Evolutionary conservation across 2,329 filamentous ascomycete genomes (phyloP).

Genomic region (Aspergillus fumigatus): DNA sequence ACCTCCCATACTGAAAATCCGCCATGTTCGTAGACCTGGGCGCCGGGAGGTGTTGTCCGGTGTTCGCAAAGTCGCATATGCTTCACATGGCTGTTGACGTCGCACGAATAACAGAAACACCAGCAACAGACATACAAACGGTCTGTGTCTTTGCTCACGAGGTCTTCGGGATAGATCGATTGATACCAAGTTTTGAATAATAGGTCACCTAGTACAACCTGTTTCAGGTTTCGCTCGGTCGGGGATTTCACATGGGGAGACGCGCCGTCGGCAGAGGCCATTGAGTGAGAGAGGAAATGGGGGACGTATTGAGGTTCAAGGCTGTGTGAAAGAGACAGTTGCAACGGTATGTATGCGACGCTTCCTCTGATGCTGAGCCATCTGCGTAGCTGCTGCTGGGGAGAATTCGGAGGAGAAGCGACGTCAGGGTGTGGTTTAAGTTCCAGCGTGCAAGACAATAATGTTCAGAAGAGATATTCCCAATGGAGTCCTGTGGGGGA

Average conservation of each 20-base stretch:
- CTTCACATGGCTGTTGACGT: slow-evolving; percentile 32
- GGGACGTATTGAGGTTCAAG: background rate
- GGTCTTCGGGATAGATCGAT: slow-evolving; percentile 76
- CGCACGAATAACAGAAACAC: slow-evolving; percentile 84
- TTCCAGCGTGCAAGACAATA: background rate
- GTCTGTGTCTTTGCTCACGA: slow-evolving; percentile 49
- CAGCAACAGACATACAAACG: slow-evolving; percentile 80
- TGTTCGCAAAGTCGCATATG: slow-evolving; percentile 51
- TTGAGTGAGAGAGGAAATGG: slow-evolving; percentile 15
- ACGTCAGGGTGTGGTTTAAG: background rate
- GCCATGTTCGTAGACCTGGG: slow-evolving; percentile 70
- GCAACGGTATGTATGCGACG: background rate
- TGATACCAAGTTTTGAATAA: slow-evolving; percentile 90
- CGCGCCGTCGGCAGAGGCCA: slow-evolving; percentile 23
- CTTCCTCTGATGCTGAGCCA: background rate
- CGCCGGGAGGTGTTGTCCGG: slow-evolving; percentile 58
- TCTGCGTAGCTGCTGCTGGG: background rate
- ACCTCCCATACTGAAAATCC: slow-evolving; percentile 88
- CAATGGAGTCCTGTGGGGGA: background rate
- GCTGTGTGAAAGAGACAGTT: background rate
- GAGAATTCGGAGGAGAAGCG: background rate
- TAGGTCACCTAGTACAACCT: slow-evolving; percentile 78
- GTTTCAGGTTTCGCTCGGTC: slow-evolving; percentile 72
- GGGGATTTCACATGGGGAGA: slow-evolving; percentile 26
- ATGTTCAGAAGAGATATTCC: background rate